phyloP scores from a whole-genome alignment of 345 rosid genomes.

The Toxicodendron radicans region DNA sequence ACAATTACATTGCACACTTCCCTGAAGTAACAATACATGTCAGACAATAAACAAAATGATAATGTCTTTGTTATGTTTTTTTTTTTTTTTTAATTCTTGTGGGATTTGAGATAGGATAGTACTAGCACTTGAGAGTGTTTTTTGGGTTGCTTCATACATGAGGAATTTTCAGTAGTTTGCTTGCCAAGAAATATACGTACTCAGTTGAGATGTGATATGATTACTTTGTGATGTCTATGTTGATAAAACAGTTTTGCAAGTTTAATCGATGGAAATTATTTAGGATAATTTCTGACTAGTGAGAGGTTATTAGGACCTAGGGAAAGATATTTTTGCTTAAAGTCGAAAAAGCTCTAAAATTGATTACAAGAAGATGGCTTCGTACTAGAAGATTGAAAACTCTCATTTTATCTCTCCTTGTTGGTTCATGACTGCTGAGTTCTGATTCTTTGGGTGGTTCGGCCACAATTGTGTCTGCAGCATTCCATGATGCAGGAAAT shows the following conservation, averaged over 20 bases:
- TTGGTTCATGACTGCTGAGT: not conserved
- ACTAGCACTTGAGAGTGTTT: not conserved
- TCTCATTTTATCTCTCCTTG: not conserved
- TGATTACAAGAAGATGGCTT: not conserved
- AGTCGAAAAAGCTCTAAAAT: not conserved
- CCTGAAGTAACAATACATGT: not conserved
- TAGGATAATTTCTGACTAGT: not conserved
- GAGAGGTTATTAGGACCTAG: not conserved
- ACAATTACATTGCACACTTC: not conserved
- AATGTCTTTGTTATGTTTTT: not conserved
- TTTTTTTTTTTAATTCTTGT: not conserved
- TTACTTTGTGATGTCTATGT: not conserved
- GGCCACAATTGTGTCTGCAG: not conserved
- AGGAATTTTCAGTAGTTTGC: not conserved
- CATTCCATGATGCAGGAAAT: not conserved
- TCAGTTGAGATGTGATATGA: too few species aligned
- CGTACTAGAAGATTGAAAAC: not conserved
- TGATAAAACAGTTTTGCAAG: not conserved
- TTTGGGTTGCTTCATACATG: not conserved
- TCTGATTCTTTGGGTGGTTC: not conserved
- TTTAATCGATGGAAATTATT: not conserved
- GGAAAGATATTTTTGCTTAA: not conserved
- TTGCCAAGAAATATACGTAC: too few species aligned
- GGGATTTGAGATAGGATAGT: not conserved
- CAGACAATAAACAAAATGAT: not conserved